Conservation (phyloP, 495 filamentous ascomycete genomes). For the Trichoderma virens region DNA sequence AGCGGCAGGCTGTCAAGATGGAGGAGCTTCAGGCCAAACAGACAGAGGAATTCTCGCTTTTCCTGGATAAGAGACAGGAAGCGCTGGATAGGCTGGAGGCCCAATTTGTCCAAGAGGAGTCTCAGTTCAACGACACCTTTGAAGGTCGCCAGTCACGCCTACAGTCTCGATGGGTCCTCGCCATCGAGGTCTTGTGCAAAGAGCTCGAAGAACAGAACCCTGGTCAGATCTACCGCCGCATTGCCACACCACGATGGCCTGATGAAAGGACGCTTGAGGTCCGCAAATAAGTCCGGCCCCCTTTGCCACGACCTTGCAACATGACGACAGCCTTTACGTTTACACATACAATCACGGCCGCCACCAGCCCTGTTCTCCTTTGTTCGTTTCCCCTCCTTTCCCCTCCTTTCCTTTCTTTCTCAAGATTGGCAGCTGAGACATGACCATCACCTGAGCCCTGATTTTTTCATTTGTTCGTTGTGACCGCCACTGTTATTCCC, state of each 20-base stretch:
- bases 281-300: not conserved
- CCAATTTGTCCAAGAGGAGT: conserved; percentile 47
- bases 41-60: conserved; percentile 49
- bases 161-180: conserved; percentile 52
- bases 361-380: no score
- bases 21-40: conserved; percentile 60
- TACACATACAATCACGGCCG: not conserved
- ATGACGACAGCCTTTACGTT: not conserved
- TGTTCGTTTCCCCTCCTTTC: not conserved
- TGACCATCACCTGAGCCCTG: not conserved
- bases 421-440: not conserved
- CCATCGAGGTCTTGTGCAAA: conserved; percentile 53
- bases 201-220: conserved; percentile 44
- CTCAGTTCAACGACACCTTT: conserved; percentile 39
- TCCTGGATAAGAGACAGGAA: conserved; percentile 44
- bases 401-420: not conserved
- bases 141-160: conserved; percentile 43
- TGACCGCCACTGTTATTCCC: not conserved
- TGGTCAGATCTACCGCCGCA: conserved; percentile 40
- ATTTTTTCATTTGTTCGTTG: not conserved
- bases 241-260: conserved; percentile 40
- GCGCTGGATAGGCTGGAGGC: conserved; percentile 52
- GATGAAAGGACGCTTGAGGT: not conserved
- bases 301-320: no score
- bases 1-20: conserved; percentile 62